Evolutionary conservation across 1,284 basidiomycete species (phyloP).

Genomic region (Ceratorhiza oryzae-sativae): DNA sequence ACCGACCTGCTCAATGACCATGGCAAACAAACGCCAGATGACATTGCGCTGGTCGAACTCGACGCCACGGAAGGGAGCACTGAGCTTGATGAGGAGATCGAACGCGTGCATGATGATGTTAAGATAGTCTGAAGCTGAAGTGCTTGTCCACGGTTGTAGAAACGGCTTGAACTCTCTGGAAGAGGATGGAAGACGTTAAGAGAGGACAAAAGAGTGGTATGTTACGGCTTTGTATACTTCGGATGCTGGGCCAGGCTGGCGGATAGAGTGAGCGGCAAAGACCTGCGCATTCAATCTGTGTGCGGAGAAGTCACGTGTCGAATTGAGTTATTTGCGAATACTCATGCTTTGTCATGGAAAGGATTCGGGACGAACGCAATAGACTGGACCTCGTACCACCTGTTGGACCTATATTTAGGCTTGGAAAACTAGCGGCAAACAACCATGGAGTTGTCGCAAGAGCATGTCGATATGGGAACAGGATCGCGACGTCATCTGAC

Average conservation of each 20-base stretch:
- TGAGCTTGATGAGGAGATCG: constrained; percentile 8
- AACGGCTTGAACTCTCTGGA: too few species aligned
- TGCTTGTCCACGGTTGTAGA: background rate
- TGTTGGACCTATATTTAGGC: too few species aligned
- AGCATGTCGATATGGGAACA: too few species aligned
- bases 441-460: too few species aligned
- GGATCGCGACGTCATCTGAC: too few species aligned
- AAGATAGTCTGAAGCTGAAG: background rate
- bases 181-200: too few species aligned
- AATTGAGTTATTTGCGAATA: background rate
- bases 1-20: constrained; percentile 2
- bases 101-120: background rate
- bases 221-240: background rate
- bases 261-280: background rate
- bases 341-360: too few species aligned
- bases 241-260: background rate
- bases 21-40: background rate
- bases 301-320: background rate
- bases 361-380: too few species aligned
- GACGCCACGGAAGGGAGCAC: background rate
- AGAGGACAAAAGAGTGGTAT: too few species aligned
- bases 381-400: too few species aligned
- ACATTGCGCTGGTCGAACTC: constrained; percentile 2
- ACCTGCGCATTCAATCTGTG: background rate
- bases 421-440: too few species aligned